phyloP scores from a whole-genome alignment of 352 stramenopile genomes.

The Lagenidium giganteum region DNA sequence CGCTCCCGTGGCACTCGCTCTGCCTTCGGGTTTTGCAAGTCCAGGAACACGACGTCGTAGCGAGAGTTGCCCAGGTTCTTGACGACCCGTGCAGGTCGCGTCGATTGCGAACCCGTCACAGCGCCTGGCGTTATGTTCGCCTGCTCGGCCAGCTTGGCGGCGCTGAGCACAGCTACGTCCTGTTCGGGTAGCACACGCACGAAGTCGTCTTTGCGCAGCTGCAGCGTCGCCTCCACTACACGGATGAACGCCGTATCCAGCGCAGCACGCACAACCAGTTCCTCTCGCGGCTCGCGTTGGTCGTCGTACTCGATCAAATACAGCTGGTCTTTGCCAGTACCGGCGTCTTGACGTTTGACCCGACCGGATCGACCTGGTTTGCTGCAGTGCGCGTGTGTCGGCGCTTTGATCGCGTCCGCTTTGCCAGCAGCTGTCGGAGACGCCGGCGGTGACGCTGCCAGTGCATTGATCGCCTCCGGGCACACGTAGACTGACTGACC shows the following conservation, averaged over 20 bases:
- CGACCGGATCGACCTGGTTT: constrained; percentile 23
- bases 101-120: background rate
- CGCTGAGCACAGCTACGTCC: too few relatives aligned
- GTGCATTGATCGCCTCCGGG: constrained; percentile 12
- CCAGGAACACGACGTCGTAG: constrained; percentile 49
- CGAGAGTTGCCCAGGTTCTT: constrained; percentile 36
- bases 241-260: constrained; percentile 31
- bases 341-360: constrained; percentile 22
- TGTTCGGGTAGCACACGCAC: constrained; percentile 22
- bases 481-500: constrained; percentile 34
- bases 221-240: constrained; percentile 20
- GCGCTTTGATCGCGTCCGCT: background rate
- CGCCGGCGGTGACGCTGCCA: too few relatives aligned
- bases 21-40: constrained; percentile 13
- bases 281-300: constrained; percentile 15
- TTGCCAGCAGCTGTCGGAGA: background rate
- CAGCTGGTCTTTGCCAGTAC: constrained; percentile 12
- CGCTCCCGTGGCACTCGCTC: constrained; percentile 33
- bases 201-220: constrained; percentile 41
- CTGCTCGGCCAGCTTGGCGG: too few relatives aligned
- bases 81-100: constrained; percentile 25
- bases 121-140: too few relatives aligned
- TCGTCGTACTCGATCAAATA: constrained; percentile 33
- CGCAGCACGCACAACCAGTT: constrained; percentile 25
- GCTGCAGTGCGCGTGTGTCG: background rate